Percentiles rank a stretch among this genome's conserved stretches.
Evolutionary conservation across 108 stramenopile species (phyloP).

Genomic region (Mediolabrus comicus): DNA sequence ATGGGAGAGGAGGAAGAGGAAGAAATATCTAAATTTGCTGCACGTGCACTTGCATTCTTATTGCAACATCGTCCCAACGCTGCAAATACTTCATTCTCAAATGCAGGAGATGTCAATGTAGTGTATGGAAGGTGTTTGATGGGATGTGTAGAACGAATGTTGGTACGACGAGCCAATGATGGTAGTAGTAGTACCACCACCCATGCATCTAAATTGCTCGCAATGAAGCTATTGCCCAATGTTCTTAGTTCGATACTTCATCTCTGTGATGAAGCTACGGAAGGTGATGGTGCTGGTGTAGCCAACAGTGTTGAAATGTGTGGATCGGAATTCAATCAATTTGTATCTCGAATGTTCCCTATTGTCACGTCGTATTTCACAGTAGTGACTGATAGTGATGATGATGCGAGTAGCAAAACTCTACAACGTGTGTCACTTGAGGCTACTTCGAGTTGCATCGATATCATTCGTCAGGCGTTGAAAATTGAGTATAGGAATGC

Average conservation of each 20-base stretch:
- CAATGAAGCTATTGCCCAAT: slow-evolving; percentile 52
- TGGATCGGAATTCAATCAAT: slow-evolving; percentile 35
- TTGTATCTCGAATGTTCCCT: slow-evolving; percentile 32
- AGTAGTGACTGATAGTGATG: background rate
- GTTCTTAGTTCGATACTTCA: slow-evolving; percentile 37
- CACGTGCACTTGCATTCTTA: slow-evolving; percentile 61
- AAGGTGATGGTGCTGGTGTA: background rate
- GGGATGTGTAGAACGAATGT: slow-evolving; percentile 48
- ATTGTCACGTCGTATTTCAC: slow-evolving; percentile 10
- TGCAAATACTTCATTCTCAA: slow-evolving; percentile 36
- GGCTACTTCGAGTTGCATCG: slow-evolving; percentile 18
- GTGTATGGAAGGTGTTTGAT: slow-evolving; percentile 57
- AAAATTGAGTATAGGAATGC: slow-evolving; percentile 33
- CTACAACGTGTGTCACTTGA: slow-evolving; percentile 30
- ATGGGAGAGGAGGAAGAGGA: background rate
- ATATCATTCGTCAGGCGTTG: slow-evolving; percentile 13
- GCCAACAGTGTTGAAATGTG: slow-evolving; percentile 18
- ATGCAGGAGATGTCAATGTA: slow-evolving; percentile 27
- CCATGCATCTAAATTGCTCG: slow-evolving; percentile 49
- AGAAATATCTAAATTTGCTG: slow-evolving; percentile 46
- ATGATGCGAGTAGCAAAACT: background rate
- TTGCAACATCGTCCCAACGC: slow-evolving; percentile 51
- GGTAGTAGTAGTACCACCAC: background rate
- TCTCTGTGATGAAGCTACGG: slow-evolving; percentile 37
- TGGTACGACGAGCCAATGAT: slow-evolving; percentile 9